These are phyloP conservation scores for Vicia villosa DNA, from an alignment of 306 rosid species.

Conservation along the genomic window DNA sequence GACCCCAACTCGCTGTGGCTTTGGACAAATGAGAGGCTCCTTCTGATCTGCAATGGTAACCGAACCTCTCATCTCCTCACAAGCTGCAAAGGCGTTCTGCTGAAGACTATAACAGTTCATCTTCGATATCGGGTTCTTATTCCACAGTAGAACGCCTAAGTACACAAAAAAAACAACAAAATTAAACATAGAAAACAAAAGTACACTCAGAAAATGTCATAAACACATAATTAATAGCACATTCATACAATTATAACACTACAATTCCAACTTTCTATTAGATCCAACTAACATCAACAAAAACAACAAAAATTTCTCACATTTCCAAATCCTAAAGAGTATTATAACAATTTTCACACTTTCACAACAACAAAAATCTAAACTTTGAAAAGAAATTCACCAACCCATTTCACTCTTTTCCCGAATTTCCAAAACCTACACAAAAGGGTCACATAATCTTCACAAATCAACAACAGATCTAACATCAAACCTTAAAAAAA, in stretches of 20 bases:
- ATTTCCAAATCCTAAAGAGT: background rate
- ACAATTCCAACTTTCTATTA: background rate
- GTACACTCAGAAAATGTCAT: background rate
- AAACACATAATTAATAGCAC: background rate
- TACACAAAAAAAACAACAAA: constrained; percentile 28
- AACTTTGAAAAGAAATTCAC: background rate
- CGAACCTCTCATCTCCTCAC: constrained; percentile 64
- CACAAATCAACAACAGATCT: constrained; percentile 50
- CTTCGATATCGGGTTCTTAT: constrained; percentile 36
- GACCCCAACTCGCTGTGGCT: constrained; percentile 74
- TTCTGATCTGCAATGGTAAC: constrained; percentile 52
- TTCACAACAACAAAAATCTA: background rate
- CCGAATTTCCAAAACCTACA: constrained; percentile 15
- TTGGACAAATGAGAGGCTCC: constrained; percentile 75
- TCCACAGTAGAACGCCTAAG: constrained; percentile 70
- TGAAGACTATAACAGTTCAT: constrained; percentile 72
- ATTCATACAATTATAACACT: background rate
- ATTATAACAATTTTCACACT: background rate
- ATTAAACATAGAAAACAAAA: constrained; percentile 5
- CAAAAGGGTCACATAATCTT: background rate
- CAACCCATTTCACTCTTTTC: constrained; percentile 14
- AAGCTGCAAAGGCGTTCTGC: constrained; percentile 72
- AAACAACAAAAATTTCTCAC: background rate
- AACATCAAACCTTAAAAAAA: constrained; percentile 22
- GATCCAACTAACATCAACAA: constrained; percentile 2